Evolutionary conservation across 148 eudicot species (phyloP).

Genomic region (Vaccinium corymbosum): DNA sequence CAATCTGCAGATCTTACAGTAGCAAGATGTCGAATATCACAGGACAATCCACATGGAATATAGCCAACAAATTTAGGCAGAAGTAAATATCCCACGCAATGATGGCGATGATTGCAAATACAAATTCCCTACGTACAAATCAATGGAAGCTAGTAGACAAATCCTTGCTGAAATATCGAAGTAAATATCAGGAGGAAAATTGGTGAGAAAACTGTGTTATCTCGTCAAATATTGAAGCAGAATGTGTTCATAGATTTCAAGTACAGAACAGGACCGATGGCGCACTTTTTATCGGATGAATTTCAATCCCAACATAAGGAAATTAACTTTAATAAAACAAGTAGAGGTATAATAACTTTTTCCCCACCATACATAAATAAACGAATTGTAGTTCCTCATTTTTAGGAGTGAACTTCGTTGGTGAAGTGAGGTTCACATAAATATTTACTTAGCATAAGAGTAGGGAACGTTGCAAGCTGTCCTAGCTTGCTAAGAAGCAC

Average conservation of each 20-base stretch:
- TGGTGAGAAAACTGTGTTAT: not conserved
- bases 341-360: not conserved
- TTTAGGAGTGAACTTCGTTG: not conserved
- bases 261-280: not conserved
- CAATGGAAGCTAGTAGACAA: not conserved
- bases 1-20: not conserved
- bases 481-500: not conserved
- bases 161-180: not conserved
- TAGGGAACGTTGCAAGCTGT: not conserved
- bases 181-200: not conserved
- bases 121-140: not conserved
- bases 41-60: not conserved
- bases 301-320: not conserved
- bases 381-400: not conserved
- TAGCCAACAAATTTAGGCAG: not conserved
- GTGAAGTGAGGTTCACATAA: not conserved
- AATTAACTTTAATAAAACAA: slow-evolving; percentile 1
- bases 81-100: not conserved
- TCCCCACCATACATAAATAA: not conserved
- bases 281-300: not conserved
- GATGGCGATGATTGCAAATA: not conserved
- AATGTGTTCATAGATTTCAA: not conserved
- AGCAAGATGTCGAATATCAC: not conserved
- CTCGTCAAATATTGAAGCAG: not conserved
- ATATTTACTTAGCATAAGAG: not conserved